These are phyloP conservation scores for Solanum stenotomum DNA, from an alignment of 257 asterid genomes.

Conservation along the genomic window DNA sequence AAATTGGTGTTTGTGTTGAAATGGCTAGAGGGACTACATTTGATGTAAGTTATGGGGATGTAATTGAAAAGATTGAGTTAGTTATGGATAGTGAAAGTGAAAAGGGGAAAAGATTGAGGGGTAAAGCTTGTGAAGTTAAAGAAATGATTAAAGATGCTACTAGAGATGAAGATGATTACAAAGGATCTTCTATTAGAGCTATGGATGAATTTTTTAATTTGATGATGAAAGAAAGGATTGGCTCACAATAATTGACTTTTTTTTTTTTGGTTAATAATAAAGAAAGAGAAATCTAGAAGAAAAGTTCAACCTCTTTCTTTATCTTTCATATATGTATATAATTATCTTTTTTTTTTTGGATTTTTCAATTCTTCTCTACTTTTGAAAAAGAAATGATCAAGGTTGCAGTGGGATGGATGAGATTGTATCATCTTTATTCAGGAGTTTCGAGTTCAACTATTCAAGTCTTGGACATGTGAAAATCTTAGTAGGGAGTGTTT, in stretches of 20 bases:
- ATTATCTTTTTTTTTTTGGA: background rate
- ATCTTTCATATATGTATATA: too few species aligned
- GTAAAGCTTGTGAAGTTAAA: constrained; percentile 25
- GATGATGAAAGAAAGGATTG: constrained; percentile 10
- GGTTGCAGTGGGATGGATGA: background rate
- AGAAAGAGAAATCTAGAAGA: background rate
- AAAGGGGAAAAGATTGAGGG: constrained; percentile 25
- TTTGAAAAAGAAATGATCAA: background rate
- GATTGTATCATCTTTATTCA: background rate
- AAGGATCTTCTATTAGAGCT: constrained; percentile 44
- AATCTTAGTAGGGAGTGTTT: background rate
- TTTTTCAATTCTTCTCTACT: background rate
- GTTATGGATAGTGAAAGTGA: constrained; percentile 36
- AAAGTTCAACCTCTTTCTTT: background rate
- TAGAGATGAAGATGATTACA: constrained; percentile 23
- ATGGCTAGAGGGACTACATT: constrained; percentile 49
- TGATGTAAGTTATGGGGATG: constrained; percentile 37
- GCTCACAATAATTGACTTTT: background rate
- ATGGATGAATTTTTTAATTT: constrained; percentile 34
- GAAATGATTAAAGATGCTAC: constrained; percentile 21
- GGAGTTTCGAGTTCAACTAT: background rate
- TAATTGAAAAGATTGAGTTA: constrained; percentile 35
- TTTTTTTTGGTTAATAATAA: background rate
- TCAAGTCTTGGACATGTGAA: rapidly evolving
- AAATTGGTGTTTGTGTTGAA: constrained; percentile 44